Percentiles rank a stretch among this genome's conserved stretches.
Conservation (phyloP, 2,329 filamentous ascomycete species). For the Epichloe glyceriae region DNA sequence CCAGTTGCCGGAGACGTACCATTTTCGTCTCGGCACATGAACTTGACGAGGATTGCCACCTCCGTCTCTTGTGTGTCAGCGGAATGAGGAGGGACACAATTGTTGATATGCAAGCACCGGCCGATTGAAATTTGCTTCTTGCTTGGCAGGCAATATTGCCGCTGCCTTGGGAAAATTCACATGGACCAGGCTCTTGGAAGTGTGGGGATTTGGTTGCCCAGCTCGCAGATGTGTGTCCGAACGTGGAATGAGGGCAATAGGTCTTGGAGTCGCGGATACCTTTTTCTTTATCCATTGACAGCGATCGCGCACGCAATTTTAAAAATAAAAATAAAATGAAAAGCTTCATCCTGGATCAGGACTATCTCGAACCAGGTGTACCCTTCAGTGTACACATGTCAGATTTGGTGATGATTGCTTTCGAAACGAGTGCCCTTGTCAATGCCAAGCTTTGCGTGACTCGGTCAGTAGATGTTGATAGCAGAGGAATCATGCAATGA, state of each 20-base stretch:
- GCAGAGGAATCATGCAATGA: too few species aligned
- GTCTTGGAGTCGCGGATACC: not conserved
- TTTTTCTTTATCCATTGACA: not conserved
- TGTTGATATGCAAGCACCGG: not conserved
- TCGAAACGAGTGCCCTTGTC: not conserved
- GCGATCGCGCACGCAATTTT: not conserved
- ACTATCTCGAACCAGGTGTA: not conserved
- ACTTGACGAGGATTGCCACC: not conserved
- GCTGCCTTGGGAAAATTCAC: not conserved
- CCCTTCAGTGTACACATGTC: not conserved
- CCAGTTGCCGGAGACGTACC: not conserved
- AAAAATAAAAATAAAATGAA: not conserved
- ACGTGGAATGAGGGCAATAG: not conserved
- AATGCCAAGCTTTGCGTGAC: too few species aligned
- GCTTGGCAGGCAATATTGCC: not conserved
- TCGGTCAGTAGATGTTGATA: too few species aligned
- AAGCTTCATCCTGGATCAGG: not conserved
- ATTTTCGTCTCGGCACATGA: not conserved
- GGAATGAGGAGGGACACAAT: not conserved
- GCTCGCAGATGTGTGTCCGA: not conserved
- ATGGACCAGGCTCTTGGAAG: not conserved
- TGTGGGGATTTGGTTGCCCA: not conserved
- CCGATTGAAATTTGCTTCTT: not conserved
- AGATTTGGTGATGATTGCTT: not conserved
- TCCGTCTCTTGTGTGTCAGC: not conserved